Conservation (phyloP, 2,329 filamentous ascomycete species). For the Aspergillus novoparasiticus region DNA sequence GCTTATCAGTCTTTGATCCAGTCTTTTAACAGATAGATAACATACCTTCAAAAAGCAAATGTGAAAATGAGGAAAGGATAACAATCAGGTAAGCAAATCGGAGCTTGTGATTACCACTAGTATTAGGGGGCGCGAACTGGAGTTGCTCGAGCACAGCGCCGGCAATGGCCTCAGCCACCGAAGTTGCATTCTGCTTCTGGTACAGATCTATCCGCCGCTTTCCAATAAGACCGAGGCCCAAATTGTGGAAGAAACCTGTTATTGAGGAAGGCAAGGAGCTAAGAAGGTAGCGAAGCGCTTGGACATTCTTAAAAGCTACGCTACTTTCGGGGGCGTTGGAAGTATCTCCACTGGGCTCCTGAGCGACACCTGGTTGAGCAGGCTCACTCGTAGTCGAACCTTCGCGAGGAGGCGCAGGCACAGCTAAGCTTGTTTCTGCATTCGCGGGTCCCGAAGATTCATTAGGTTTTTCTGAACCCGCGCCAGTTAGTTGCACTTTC, state of each 20-base stretch:
- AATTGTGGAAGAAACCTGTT: slow-evolving; percentile 80
- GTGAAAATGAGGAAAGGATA: slow-evolving; percentile 74
- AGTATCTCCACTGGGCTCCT: slow-evolving; percentile 21
- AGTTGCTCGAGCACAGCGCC: slow-evolving; percentile 71
- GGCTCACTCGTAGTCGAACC: slow-evolving; percentile 23
- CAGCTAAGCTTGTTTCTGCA: slow-evolving; percentile 23
- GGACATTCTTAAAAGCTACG: slow-evolving; percentile 71
- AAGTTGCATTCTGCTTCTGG: slow-evolving; percentile 61
- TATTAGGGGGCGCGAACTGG: slow-evolving; percentile 51
- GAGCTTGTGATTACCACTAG: slow-evolving; percentile 59
- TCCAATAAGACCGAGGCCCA: slow-evolving; percentile 79
- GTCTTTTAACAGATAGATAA: slow-evolving; percentile 10
- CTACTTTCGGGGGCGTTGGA: slow-evolving; percentile 31
- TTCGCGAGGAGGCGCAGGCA: slow-evolving; percentile 28
- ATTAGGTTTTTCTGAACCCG: slow-evolving; percentile 46
- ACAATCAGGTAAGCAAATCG: slow-evolving; percentile 78
- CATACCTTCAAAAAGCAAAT: slow-evolving; percentile 73
- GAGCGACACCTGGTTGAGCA: slow-evolving; percentile 19
- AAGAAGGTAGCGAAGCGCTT: slow-evolving; percentile 74
- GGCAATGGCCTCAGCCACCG: slow-evolving; percentile 70
- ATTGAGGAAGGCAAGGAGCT: slow-evolving; percentile 77
- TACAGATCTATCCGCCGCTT: slow-evolving; percentile 71
- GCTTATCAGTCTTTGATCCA: slow-evolving; percentile 11
- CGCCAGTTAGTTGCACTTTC: slow-evolving; percentile 42
- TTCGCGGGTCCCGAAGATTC: slow-evolving; percentile 28